phyloP scores from a whole-genome alignment of 176 grass and related monocot species.

The Triticum urartu region DNA sequence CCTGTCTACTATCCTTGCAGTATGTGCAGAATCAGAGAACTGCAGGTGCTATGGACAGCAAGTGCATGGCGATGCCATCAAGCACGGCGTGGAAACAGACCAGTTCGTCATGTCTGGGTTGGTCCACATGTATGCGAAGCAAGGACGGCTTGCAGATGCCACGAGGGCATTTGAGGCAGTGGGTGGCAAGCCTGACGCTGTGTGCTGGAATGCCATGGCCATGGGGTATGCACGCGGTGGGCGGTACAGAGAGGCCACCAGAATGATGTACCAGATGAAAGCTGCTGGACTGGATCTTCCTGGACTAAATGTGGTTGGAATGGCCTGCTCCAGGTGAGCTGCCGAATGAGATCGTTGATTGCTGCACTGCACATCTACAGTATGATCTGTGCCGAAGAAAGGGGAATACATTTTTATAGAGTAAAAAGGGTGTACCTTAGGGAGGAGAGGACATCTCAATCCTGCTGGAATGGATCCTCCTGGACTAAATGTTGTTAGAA shows the following conservation, averaged over 20 bases:
- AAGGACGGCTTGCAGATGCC: constrained; percentile 48
- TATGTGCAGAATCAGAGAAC: constrained; percentile 46
- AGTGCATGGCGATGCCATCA: constrained; percentile 65
- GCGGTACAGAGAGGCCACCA: constrained; percentile 50
- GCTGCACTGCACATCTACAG: background rate
- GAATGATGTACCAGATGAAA: constrained; percentile 68
- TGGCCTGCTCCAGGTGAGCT: constrained; percentile 43
- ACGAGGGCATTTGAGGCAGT: constrained; percentile 50
- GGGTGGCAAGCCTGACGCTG: constrained; percentile 29
- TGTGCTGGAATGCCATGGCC: constrained; percentile 73
- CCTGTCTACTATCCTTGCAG: constrained; percentile 53
- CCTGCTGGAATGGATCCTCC: background rate
- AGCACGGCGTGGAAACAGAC: constrained; percentile 53
- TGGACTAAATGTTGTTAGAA: background rate
- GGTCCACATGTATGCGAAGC: constrained; percentile 74
- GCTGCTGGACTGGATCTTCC: constrained; percentile 53
- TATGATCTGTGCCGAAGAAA: background rate
- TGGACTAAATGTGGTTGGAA: constrained; percentile 36
- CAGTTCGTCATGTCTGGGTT: constrained; percentile 63
- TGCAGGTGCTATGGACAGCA: constrained; percentile 48
- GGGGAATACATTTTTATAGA: too few species aligned
- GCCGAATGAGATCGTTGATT: background rate
- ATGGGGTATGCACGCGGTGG: constrained; percentile 53
- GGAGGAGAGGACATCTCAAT: background rate
- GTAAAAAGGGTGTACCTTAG: background rate